Evolutionary conservation across 495 filamentous ascomycete species (phyloP).

Genomic region (Aspergillus cavernicola): DNA sequence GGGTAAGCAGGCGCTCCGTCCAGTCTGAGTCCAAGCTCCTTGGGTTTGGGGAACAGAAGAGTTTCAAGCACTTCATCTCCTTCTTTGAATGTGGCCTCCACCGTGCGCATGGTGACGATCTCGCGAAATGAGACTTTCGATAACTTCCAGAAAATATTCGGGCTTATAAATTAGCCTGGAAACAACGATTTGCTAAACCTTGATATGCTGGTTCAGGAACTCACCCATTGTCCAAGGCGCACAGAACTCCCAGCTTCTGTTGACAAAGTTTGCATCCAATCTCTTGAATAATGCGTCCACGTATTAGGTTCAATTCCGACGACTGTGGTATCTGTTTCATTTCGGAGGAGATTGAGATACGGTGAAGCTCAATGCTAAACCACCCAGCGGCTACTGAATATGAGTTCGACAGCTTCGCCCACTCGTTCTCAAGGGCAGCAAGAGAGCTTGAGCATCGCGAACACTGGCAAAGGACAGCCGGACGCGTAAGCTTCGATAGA

Average conservation of each 20-base stretch:
- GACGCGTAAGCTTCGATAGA: conserved; percentile 36
- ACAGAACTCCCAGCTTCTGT: conserved; percentile 40
- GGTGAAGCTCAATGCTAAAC: conserved; percentile 43
- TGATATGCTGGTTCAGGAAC: conserved; percentile 1
- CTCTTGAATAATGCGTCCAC: conserved; percentile 42
- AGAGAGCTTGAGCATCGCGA: conserved; percentile 44
- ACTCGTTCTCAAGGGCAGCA: conserved; percentile 47
- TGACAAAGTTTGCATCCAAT: conserved; percentile 44
- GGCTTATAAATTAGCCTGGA: conserved; percentile 23
- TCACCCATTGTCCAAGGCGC: conserved; percentile 40
- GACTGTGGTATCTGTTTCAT: conserved; percentile 41
- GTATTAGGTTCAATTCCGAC: conserved; percentile 37
- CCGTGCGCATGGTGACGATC: conserved; percentile 44
- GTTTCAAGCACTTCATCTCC: conserved; percentile 33
- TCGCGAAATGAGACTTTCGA: conserved; percentile 44
- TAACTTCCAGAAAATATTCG: conserved; percentile 46
- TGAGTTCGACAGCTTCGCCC: conserved; percentile 41
- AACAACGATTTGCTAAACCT: background rate
- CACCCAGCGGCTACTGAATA: conserved; percentile 41
- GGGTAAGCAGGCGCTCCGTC: conserved; percentile 22
- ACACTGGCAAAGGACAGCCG: conserved; percentile 42
- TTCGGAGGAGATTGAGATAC: conserved; percentile 39
- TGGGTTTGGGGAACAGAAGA: conserved; percentile 23
- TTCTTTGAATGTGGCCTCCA: conserved; percentile 38
- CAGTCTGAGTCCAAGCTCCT: conserved; percentile 17